Conservation (phyloP, 2,329 filamentous ascomycete species). For the Penicillium capsulatum region DNA sequence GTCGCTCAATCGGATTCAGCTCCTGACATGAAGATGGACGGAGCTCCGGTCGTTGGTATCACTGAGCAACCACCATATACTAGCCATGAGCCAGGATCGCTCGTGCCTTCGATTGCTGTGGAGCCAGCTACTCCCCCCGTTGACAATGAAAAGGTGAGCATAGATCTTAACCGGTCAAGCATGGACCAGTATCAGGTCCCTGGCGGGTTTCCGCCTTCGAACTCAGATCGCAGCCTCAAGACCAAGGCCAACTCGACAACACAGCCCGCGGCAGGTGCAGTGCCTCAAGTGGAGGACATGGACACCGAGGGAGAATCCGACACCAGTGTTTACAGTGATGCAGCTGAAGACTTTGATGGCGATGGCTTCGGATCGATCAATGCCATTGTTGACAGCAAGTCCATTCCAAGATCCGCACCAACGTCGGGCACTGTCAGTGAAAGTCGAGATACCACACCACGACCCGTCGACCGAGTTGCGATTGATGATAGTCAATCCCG, state of each 20-base stretch:
- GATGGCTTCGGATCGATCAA: slow-evolving; percentile 50
- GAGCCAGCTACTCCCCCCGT: slow-evolving; percentile 47
- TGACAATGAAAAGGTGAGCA: slow-evolving; percentile 29
- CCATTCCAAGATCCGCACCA: slow-evolving; percentile 12
- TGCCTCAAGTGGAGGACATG: slow-evolving; percentile 16
- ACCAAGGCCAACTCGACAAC: slow-evolving; percentile 8
- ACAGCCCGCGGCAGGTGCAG: slow-evolving; percentile 12
- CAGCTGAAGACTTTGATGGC: slow-evolving; percentile 40
- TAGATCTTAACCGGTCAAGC: slow-evolving; percentile 29
- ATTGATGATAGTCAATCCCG: slow-evolving; percentile 15
- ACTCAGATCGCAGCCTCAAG: slow-evolving; percentile 21
- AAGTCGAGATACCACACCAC: slow-evolving; percentile 18
- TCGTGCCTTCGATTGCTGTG: slow-evolving; percentile 45
- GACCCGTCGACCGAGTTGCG: slow-evolving; percentile 9
- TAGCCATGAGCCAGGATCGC: slow-evolving; percentile 11
- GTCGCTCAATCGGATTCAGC: background rate
- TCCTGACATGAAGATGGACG: slow-evolving; percentile 6
- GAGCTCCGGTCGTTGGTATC: background rate
- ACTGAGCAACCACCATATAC: slow-evolving; percentile 9
- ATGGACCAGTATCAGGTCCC: slow-evolving; percentile 51
- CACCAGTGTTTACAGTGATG: slow-evolving; percentile 48
- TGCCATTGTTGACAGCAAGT: slow-evolving; percentile 43
- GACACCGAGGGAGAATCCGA: slow-evolving; percentile 39
- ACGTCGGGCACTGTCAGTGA: slow-evolving; percentile 6
- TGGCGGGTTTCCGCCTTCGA: slow-evolving; percentile 53